Conservation (phyloP, 2,329 filamentous ascomycete species). For the Venturia asperata region DNA sequence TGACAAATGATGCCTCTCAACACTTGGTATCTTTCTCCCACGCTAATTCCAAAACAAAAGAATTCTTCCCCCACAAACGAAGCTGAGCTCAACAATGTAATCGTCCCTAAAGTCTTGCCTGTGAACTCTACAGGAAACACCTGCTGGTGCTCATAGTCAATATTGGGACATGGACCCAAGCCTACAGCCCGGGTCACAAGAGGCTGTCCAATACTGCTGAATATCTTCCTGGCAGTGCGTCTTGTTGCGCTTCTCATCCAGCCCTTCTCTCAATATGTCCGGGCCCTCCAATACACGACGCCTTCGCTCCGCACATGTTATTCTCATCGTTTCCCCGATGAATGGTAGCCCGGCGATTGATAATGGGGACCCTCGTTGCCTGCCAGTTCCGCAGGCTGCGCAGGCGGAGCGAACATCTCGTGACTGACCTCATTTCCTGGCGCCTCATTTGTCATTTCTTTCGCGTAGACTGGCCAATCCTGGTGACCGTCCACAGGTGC, state of each 20-base stretch:
- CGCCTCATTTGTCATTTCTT: background rate
- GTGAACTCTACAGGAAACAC: background rate
- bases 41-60: background rate
- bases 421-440: constrained; percentile 2
- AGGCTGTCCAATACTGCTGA: background rate
- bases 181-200: background rate
- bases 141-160: background rate
- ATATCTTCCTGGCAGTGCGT: background rate
- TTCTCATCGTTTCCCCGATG: background rate
- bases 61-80: background rate
- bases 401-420: background rate
- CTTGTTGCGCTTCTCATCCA: background rate
- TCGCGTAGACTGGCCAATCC: background rate
- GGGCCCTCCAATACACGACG: background rate
- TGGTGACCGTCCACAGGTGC: constrained; percentile 9
- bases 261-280: background rate
- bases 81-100: background rate
- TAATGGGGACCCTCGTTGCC: background rate
- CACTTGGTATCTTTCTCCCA: background rate
- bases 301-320: background rate
- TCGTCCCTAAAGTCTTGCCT: background rate
- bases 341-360: background rate
- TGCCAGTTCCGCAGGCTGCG: background rate
- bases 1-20: background rate
- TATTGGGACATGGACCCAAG: background rate